Conservation (phyloP, 148 eudicot genomes). For the Fagopyrum tataricum region DNA sequence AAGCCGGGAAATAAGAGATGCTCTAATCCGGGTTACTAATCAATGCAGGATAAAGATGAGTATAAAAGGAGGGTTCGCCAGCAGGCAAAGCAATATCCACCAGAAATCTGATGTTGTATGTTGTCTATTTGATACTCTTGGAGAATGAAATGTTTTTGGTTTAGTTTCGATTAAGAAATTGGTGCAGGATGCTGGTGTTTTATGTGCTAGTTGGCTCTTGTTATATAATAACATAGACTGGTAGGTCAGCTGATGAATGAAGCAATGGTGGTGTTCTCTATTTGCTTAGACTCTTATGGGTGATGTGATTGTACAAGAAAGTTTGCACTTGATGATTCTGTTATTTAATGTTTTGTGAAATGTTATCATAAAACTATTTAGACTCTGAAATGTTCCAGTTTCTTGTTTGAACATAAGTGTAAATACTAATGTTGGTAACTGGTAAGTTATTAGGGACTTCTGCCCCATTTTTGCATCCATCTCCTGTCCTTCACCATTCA, state of each 20-base stretch:
- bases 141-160: background rate
- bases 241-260: constrained; percentile 8
- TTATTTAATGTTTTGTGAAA: background rate
- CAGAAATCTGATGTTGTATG: constrained; percentile 28
- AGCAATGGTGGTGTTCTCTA: background rate
- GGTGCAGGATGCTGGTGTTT: constrained; percentile 6
- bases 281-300: background rate
- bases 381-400: background rate
- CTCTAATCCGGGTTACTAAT: background rate
- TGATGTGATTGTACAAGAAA: background rate
- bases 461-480: background rate
- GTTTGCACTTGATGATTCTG: background rate
- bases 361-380: constrained; percentile 1
- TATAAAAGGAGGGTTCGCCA: constrained; percentile 73
- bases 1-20: background rate
- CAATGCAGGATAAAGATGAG: constrained; percentile 64
- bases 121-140: background rate
- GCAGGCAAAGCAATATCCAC: constrained; percentile 61
- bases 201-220: constrained; percentile 3
- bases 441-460: background rate
- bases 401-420: background rate
- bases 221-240: constrained; percentile 6
- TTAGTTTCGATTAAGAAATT: background rate
- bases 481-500: background rate
- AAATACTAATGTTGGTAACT: background rate